Base-by-base conservation (phyloP, 768 basidiomycete genomes). In the Termitomyces sp. region DNA sequence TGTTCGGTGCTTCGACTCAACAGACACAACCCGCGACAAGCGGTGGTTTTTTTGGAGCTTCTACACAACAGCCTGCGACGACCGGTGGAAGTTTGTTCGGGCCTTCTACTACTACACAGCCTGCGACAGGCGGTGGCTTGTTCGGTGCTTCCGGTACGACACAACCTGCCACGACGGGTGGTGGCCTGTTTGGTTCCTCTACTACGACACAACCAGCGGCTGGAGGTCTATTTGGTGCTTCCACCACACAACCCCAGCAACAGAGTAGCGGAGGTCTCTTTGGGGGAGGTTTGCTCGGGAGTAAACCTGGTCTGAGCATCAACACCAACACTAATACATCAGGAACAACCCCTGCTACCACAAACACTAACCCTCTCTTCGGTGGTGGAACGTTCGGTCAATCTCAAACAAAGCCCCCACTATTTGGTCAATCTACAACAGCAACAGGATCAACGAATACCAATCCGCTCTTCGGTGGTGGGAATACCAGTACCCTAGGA, bases 111-210 rank as follows among this genome's bases (percentile, higher is more conserved):
- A 54, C 61, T 27, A 50, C 61, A 32, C 58, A 60, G 53, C 57
- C 58, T 63, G 44, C 66, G 57, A 40, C 65, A 59, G 61, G 62
- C 12, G 65, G 64, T 21, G 57, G 68, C n/a, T 43, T 74, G 34
- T 78, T 78, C 54, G 71, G 72, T n/a, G 51, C 53, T 41, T 19
- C 62, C 9, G 48, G 12, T 11, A 27, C 29, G 37, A 54, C 50
- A 48, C 50, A 63, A 38, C 53, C 60, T 5, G 44, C 56, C 5
- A 29, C 48, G 52, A 49, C 48, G 32, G 56, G 65, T 2, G 59
- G 63, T 2, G 63, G 69, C n/a, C 56, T 75, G 37, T 77, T 78
- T 46, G 73, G 70, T 11, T 63, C 55, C 46, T 66, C 63, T 47
- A 63, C 61, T 41, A 46, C 59, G 48, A 37, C 48, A 23, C 57